phyloP scores from a whole-genome alignment of 495 filamentous ascomycete genomes.

The Rhypophila decipiens region DNA sequence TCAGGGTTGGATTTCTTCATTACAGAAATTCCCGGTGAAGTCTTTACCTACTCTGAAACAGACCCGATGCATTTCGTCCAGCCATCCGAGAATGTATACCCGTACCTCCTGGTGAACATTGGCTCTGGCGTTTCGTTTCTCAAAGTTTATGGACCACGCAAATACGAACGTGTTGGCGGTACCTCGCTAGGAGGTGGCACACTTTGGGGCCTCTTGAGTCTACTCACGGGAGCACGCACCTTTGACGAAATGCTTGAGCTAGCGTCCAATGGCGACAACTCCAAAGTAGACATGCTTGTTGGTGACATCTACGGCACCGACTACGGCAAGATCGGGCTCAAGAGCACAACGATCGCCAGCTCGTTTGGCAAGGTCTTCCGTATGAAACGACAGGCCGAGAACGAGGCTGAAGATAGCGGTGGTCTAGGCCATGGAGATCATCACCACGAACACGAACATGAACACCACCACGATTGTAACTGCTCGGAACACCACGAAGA shows the following conservation, averaged over 20 bases:
- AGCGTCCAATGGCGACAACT: conserved; percentile 90
- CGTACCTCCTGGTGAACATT: conserved; percentile 96
- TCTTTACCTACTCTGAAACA: conserved; percentile 89
- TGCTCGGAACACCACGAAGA: conserved; percentile 8
- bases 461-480: conserved; percentile 8
- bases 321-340: conserved; percentile 90
- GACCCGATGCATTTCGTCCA: conserved; percentile 81
- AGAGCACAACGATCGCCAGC: conserved; percentile 87
- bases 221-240: conserved; percentile 80
- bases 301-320: conserved; percentile 97
- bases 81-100: conserved; percentile 70
- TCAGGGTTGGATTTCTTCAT: conserved; percentile 91
- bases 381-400: conserved; percentile 69
- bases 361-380: conserved; percentile 95
- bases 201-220: conserved; percentile 86
- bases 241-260: conserved; percentile 95
- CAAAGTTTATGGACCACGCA: conserved; percentile 83
- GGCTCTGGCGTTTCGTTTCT: conserved; percentile 99
- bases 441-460: conserved; percentile 7
- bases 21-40: conserved; percentile 90
- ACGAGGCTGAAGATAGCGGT: conserved; percentile 69
- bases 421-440: conserved; percentile 50
- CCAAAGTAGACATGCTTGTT: conserved; percentile 91
- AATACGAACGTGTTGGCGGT: conserved; percentile 85
- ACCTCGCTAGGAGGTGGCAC: conserved; percentile 94